Evolutionary conservation across 352 stramenopile species (phyloP).

Genomic region (Saprolegnia diclina): DNA sequence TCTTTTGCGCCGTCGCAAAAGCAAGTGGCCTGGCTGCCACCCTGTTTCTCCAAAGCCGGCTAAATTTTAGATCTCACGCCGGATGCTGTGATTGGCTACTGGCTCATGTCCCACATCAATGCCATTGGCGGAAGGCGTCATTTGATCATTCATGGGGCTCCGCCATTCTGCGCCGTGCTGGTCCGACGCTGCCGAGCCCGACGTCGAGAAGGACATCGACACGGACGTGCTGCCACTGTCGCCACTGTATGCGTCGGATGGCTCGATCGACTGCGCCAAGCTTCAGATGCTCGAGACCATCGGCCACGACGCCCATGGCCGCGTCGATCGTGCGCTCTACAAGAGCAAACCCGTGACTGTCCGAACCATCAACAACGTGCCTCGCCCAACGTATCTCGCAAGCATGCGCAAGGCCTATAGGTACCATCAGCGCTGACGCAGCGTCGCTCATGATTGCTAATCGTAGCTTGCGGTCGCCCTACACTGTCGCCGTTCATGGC

Average conservation of each 20-base stretch:
- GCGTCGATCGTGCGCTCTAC: not conserved
- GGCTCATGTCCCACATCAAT: not conserved
- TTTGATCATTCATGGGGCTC: not conserved
- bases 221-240: not conserved
- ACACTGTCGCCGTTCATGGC: not conserved
- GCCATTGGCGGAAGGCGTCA: not conserved
- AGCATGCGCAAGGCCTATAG: not conserved
- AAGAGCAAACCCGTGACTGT: not conserved
- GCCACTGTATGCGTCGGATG: not conserved
- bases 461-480: not conserved
- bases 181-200: too few species aligned
- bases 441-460: not conserved
- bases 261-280: not conserved
- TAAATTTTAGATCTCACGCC: not conserved
- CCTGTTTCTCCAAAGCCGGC: too few species aligned
- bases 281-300: not conserved
- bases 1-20: not conserved
- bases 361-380: not conserved
- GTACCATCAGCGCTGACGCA: not conserved
- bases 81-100: not conserved
- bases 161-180: not conserved
- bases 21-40: not conserved
- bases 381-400: not conserved
- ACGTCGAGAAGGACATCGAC: not conserved
- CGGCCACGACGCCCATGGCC: not conserved